Base-by-base conservation (phyloP, 768 basidiomycete genomes). In the Wakefieldia striispora region DNA sequence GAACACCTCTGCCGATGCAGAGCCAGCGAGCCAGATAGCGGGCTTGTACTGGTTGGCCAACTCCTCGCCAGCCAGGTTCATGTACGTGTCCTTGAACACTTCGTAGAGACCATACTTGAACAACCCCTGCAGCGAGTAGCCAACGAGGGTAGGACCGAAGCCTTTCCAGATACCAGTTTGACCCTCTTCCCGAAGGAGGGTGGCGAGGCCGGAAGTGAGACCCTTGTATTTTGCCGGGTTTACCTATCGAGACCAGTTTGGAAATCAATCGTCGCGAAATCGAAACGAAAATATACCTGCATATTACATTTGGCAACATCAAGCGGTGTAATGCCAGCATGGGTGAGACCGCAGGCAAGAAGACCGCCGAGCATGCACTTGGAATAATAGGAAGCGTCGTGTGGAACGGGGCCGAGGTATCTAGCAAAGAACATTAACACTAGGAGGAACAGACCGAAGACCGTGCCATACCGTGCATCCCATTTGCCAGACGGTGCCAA, bases 41-140 rank as follows among this genome's bases (percentile, higher is more conserved):
- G 87, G 85, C 75, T 91, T 91, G 82, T 90, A 91, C 60, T 91
- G 84, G 47, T 79, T 70, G 21, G 88, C 67, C 36, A 80, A 73
- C 67, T 92, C 89, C 70, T 95, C 85, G 45, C 94, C 94, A 54
- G 91, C 85, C 57, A 86, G 65, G 80, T 94, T 94, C 79, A 83
- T 83, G 81, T 94, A 95, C 56, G 66, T 50, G 70, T 97, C 94
- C 79, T 95, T 97, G 88, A 95, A 97, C 65, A 88, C 70, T 74
- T 97, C 94, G 70, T 97, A 97, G 70, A 95, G 89, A 75, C 95
- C 95, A 70, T 91, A 97, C 75, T 97, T 97, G 87, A 95, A 93
- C 82, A 94, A 86, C 68, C 95, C 95, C 75, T 97, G 95, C 61
- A 93, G 80, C 9, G 91, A 91, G 77, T 95, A 95, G 56, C 95